Conservation (phyloP, 495 filamentous ascomycete species). For the Parmelia sp. region DNA sequence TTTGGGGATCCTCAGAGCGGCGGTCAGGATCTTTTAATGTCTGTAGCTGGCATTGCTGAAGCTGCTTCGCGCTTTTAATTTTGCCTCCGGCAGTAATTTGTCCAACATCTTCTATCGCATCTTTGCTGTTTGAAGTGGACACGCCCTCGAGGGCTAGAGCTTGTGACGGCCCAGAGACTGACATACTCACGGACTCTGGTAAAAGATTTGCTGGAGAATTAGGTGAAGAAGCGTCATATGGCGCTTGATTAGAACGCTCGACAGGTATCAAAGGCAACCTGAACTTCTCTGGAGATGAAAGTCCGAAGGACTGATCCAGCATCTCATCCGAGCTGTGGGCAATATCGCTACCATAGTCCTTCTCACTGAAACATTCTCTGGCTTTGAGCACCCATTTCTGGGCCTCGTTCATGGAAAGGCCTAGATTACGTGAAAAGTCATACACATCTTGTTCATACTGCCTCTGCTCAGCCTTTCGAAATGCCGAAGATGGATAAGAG, state of each 20-base stretch:
- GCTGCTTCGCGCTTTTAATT: not conserved
- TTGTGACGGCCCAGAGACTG: too few species aligned
- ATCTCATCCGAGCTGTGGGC: not conserved
- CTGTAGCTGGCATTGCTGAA: not conserved
- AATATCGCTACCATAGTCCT: constrained; percentile 11
- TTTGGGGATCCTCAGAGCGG: not conserved
- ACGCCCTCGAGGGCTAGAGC: too few species aligned
- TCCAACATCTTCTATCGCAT: not conserved
- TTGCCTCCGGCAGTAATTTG: not conserved
- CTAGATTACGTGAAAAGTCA: constrained; percentile 21
- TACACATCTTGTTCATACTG: constrained; percentile 28
- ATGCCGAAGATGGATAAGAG: not conserved
- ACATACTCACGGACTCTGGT: too few species aligned
- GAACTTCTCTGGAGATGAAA: too few species aligned
- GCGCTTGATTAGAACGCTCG: too few species aligned
- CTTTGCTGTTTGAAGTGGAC: not conserved
- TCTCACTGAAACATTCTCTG: constrained; percentile 19
- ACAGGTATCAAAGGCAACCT: too few species aligned
- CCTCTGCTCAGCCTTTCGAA: constrained; percentile 10
- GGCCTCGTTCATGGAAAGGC: constrained; percentile 16
- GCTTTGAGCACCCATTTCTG: constrained; percentile 8
- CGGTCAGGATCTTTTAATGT: not conserved
- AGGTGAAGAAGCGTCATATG: too few species aligned
- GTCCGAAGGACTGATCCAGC: not conserved
- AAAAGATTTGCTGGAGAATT: too few species aligned